phyloP scores from a whole-genome alignment of 306 rosid species.

The Luffa aegyptiaca region DNA sequence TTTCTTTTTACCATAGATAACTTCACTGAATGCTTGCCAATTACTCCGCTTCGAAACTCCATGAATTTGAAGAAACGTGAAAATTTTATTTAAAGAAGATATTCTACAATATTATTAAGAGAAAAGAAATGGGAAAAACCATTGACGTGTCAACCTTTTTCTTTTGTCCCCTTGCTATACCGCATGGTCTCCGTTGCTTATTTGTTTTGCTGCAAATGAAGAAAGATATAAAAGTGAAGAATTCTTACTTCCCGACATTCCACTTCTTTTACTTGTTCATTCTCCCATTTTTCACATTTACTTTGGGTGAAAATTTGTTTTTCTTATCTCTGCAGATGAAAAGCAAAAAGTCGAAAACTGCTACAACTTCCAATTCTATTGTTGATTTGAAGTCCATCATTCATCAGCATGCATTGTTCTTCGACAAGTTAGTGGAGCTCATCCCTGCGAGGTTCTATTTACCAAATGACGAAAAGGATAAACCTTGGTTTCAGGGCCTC shows the following conservation, averaged over 20 bases:
- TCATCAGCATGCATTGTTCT: constrained; percentile 45
- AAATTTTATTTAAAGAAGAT: not conserved
- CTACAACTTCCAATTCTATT: not conserved
- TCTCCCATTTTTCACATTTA: not conserved
- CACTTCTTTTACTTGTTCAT: not conserved
- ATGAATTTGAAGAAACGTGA: not conserved
- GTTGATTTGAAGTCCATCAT: constrained; percentile 19
- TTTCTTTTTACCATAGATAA: not conserved
- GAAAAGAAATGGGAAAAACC: not conserved
- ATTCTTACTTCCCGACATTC: not conserved
- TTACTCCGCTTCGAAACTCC: not conserved
- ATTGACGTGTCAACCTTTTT: not conserved
- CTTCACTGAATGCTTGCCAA: not conserved
- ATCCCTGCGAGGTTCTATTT: constrained; percentile 79
- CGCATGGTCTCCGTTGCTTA: not conserved
- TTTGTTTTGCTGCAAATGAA: not conserved
- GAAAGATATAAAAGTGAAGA: not conserved
- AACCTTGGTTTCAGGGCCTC: constrained; percentile 84
- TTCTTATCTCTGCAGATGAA: not conserved
- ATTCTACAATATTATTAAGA: not conserved
- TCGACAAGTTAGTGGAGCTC: constrained; percentile 70
- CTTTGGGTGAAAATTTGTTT: not conserved
- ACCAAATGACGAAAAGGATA: constrained; percentile 43
- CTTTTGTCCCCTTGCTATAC: not conserved
- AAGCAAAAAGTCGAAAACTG: not conserved